Base-by-base conservation (phyloP, 2,329 filamentous ascomycete genomes). In the Neoarthrinium moseri region DNA sequence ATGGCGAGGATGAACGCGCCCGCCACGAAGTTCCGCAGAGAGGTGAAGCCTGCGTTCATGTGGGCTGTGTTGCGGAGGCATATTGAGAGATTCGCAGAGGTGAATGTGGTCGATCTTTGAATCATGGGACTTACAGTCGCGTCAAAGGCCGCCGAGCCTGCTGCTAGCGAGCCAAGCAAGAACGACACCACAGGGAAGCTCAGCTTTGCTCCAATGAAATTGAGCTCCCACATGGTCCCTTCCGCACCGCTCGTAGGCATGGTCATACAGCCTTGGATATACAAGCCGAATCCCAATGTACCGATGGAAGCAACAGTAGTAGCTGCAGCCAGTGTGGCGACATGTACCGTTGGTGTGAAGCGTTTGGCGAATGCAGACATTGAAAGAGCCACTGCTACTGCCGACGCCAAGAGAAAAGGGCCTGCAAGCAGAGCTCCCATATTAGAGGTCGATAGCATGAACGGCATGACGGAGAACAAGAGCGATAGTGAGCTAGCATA, bases 101-200 rank as follows among this genome's bases (percentile, higher is more conserved):
- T 78, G 50, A 74, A 78, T 36, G 70, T 69, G 6, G 74, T 71
- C 24, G 73, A 77, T n/a, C 68, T 65, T 21, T 65, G 63, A 35
- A 79, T 64, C 21, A 74, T 56, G 2, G 74, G 73, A 3, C 62
- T 59, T 2, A 66, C 63, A 1, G 70, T 66, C 3, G 65, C 62
- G 43, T 74, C 69, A 5, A 78, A 60, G 2, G 64, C 53, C 21
- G 66, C 57, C 0, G 61, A 59, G 17, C 73, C 75, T 1, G 67
- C 67, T 0, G 74, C 74, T 1, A 78, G 59, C 7, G 78, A 62
- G 7, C 70, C 75, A 1, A 79, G 65, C 4, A 75, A 61, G 30
- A 78, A 61, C 11, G 71, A 72, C 2, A 74, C 47, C 4, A 70
- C 65, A 0, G 72, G 65, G 35, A 75, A 66, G 49, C 59, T 67